These are phyloP conservation scores for Metschnikowia gelsemii DNA, from an alignment of 805 yeast genomes.

Conservation along the genomic window DNA sequence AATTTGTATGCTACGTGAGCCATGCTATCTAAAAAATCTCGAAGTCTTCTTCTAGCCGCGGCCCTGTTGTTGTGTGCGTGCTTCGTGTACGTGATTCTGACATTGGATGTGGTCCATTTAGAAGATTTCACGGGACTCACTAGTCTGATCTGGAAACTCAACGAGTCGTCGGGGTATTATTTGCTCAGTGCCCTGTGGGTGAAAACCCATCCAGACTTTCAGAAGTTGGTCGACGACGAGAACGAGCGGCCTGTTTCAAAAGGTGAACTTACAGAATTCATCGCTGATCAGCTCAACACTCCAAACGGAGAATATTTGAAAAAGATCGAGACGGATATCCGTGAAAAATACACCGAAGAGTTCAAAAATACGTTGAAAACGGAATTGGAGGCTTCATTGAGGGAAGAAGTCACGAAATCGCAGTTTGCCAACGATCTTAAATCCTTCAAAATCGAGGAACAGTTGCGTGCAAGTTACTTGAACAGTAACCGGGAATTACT, in stretches of 20 bases:
- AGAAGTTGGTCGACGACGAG: background rate
- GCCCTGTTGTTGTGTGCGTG: conserved; percentile 1
- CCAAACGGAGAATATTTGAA: conserved; percentile 1
- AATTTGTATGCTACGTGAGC: too few relatives aligned
- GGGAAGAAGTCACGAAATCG: background rate
- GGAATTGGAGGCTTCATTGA: conserved; percentile 2
- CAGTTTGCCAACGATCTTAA: conserved; percentile 2
- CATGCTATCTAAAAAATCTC: conserved; percentile 2
- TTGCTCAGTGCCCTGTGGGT: conserved; percentile 15
- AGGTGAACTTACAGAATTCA: conserved; percentile 3
- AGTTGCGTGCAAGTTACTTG: conserved; percentile 11
- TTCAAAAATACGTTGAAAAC: background rate
- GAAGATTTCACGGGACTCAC: background rate
- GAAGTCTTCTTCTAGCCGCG: conserved; percentile 1
- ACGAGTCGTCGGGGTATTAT: conserved; percentile 8
- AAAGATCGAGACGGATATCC: conserved; percentile 7
- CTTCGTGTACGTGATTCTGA: background rate
- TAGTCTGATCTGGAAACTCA: conserved; percentile 8
- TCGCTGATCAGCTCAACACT: conserved; percentile 3
- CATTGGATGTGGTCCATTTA: background rate
- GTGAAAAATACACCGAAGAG: conserved; percentile 4
- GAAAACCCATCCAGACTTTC: background rate
- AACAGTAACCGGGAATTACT: conserved; percentile 9
- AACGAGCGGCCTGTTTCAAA: background rate
- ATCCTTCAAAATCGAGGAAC: conserved; percentile 10